A percentile compares a stretch with the other conserved stretches of the same genome.
Evolutionary conservation across 2,329 filamentous ascomycete species (phyloP).

Genomic region (Colletotrichum sp.): DNA sequence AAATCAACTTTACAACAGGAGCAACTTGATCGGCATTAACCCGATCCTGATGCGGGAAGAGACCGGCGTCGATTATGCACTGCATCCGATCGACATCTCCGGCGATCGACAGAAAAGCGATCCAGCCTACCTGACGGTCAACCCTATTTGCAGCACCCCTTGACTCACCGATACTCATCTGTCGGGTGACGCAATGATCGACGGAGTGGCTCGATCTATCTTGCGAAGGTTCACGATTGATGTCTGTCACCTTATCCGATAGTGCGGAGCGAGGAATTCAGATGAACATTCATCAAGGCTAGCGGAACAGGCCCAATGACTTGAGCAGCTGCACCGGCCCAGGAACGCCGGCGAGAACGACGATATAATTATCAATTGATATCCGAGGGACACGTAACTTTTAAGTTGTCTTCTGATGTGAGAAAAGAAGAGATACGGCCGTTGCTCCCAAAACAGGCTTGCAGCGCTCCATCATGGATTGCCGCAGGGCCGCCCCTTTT

Average conservation of each 20-base stretch:
- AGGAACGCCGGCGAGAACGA: not conserved
- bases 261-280: not conserved
- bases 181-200: not conserved
- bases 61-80: not conserved
- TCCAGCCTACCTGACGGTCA: not conserved
- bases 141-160: not conserved
- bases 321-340: not conserved
- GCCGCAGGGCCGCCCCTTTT: not conserved
- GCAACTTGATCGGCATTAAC: not conserved
- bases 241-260: not conserved
- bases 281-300: not conserved
- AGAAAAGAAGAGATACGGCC: not conserved
- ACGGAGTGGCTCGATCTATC: not conserved
- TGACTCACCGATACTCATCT: not conserved
- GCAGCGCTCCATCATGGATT: not conserved
- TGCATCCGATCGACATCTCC: not conserved
- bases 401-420: not conserved
- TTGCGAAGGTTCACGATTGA: not conserved
- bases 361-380: not conserved
- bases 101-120: not conserved
- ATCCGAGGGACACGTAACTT: not conserved
- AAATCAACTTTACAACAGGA: not conserved
- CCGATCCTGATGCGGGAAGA: not conserved
- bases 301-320: not conserved
- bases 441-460: not conserved